Percentiles rank a stretch among this genome's conserved stretches.
Evolutionary conservation across 208 protist species (phyloP).

Genomic region (Phytomonas sp.): DNA sequence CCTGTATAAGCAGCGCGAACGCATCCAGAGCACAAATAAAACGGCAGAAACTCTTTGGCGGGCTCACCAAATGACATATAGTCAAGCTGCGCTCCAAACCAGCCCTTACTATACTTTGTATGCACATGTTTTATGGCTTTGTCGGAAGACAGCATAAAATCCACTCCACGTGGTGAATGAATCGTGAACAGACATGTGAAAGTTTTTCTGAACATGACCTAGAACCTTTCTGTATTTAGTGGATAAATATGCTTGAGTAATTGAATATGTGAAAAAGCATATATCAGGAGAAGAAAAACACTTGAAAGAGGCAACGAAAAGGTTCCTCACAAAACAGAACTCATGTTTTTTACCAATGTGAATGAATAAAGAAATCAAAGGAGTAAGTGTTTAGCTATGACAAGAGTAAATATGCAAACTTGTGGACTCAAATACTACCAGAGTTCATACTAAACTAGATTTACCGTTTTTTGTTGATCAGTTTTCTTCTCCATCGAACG

Average conservation of each 20-base stretch:
- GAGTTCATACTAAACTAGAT: neutral
- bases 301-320: neutral
- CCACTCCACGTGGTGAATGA: slow-evolving; percentile 61
- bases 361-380: neutral
- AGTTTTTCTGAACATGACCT: slow-evolving; percentile 33
- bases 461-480: neutral
- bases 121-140: slow-evolving; percentile 36
- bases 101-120: slow-evolving; percentile 52
- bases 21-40: slow-evolving; percentile 71
- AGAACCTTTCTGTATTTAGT: neutral
- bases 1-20: slow-evolving; percentile 50
- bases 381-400: neutral
- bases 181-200: slow-evolving; percentile 23
- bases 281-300: neutral
- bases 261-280: neutral
- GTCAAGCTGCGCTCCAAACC: slow-evolving; percentile 58
- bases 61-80: slow-evolving; percentile 44
- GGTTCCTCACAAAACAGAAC: neutral
- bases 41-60: slow-evolving; percentile 78
- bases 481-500: neutral
- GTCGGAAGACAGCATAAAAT: slow-evolving; percentile 43
- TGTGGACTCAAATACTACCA: neutral
- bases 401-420: neutral
- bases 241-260: neutral
- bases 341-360: neutral